A percentile compares a stretch with the other conserved stretches of the same genome.
Conservation (phyloP, 202 grass and related monocot genomes). For the Schoenoplectus tabernaemontani region DNA sequence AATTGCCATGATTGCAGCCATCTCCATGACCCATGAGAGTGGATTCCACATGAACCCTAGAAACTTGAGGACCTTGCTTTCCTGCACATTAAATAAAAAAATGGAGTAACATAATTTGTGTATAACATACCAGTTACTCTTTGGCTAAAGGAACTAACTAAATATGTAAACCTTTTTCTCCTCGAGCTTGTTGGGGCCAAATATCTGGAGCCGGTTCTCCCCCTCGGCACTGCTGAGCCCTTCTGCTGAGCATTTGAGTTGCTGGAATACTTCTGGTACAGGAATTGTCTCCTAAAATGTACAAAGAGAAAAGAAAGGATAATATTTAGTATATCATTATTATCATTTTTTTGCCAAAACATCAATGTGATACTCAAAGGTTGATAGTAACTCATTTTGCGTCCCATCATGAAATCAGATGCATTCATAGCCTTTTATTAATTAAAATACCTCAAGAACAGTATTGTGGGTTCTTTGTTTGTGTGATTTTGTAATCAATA, state of each 20-base stretch:
- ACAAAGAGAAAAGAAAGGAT: neutral
- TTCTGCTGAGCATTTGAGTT: conserved; percentile 54
- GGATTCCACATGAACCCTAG: conserved; percentile 77
- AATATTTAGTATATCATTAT: neutral
- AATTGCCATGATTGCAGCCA: conserved; percentile 90
- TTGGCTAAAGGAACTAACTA: neutral
- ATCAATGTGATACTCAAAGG: neutral
- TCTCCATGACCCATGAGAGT: conserved; percentile 71
- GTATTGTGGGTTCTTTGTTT: neutral
- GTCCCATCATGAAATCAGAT: neutral
- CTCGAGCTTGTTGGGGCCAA: conserved; percentile 85
- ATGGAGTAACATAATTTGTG: neutral
- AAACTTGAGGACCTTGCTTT: conserved; percentile 73
- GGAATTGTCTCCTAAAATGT: conserved; percentile 50
- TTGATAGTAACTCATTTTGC: neutral
- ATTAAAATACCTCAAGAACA: neutral
- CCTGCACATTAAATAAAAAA: neutral
- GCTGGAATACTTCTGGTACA: conserved; percentile 67
- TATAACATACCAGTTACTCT: neutral
- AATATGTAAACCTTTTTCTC: conserved; percentile 48
- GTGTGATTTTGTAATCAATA: neutral
- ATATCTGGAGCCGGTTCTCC: conserved; percentile 37
- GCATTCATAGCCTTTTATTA: neutral
- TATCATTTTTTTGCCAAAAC: neutral
- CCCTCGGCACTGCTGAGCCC: conserved; percentile 52